Conservation (phyloP, 495 filamentous ascomycete genomes). For the Podospora appendiculata region DNA sequence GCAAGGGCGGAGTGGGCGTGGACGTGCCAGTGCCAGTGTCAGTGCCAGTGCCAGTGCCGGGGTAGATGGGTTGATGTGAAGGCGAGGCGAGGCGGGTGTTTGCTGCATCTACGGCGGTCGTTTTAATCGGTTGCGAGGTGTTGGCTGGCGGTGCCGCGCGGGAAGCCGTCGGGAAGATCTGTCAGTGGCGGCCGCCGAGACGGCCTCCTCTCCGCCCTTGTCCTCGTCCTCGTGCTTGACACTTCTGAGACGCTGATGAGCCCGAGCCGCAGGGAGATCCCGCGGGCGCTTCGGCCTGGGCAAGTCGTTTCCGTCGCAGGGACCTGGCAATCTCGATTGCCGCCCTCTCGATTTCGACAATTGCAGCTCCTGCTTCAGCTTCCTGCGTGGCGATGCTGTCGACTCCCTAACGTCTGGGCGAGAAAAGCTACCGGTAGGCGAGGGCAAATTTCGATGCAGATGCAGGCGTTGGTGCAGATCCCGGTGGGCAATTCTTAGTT, state of each 20-base stretch:
- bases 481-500: too few species aligned
- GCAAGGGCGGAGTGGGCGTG: conserved; percentile 11
- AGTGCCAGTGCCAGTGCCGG: conserved; percentile 4
- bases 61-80: not conserved
- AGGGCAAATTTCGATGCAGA: too few species aligned
- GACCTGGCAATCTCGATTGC: too few species aligned
- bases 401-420: too few species aligned
- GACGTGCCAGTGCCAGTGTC: conserved; percentile 20
- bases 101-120: conserved; percentile 34
- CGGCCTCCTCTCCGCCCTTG: conserved; percentile 23
- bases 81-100: not conserved
- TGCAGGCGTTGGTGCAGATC: too few species aligned
- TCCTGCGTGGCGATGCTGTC: too few species aligned
- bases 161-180: conserved; percentile 39
- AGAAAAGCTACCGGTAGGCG: too few species aligned
- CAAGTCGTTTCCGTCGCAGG: not conserved
- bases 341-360: too few species aligned
- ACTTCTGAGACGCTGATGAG: not conserved
- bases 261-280: not conserved
- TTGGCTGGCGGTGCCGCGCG: conserved; percentile 26
- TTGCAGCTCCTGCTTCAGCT: too few species aligned
- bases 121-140: conserved; percentile 14
- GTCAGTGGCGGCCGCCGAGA: conserved; percentile 30
- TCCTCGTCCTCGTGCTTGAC: not conserved
- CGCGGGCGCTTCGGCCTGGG: not conserved